phyloP scores from a whole-genome alignment of 2,329 filamentous ascomycete species.

The Leptographium galeiforme region DNA sequence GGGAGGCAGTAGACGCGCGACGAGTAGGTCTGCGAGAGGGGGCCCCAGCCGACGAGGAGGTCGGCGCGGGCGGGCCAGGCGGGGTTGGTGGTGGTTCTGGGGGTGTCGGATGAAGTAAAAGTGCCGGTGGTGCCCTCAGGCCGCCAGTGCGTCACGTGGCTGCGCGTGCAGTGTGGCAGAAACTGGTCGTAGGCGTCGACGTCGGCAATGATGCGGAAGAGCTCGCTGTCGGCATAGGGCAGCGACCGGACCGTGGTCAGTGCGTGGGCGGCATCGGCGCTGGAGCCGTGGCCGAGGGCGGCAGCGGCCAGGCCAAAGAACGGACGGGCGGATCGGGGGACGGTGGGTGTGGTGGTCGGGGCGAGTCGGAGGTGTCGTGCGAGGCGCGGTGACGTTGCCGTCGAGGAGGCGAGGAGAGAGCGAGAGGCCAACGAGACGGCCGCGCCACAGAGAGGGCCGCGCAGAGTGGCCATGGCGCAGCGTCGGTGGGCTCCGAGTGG shows the following conservation, averaged over 20 bases:
- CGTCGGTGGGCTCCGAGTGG: no score
- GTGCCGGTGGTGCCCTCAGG: no score
- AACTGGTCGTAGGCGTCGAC: constrained; percentile 73
- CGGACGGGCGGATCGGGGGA: constrained; percentile 9
- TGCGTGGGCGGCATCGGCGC: constrained; percentile 31
- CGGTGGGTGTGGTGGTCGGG: background rate
- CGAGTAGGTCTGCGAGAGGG: constrained; percentile 71
- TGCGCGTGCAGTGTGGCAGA: constrained; percentile 79
- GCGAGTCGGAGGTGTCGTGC: no score
- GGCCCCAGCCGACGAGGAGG: constrained; percentile 74
- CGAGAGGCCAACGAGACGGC: no score
- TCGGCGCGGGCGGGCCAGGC: constrained; percentile 60
- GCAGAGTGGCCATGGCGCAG: no score
- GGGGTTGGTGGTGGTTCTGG: constrained; percentile 21
- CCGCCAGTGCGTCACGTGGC: constrained; percentile 62
- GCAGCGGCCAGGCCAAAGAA: constrained; percentile 17
- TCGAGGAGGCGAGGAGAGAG: no score
- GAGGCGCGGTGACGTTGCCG: no score
- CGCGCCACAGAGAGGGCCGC: no score
- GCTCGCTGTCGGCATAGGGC: constrained; percentile 53
- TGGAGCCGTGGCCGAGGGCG: constrained; percentile 4
- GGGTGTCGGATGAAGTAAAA: background rate
- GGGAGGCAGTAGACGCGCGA: constrained; percentile 68
- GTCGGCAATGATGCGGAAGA: constrained; percentile 82
- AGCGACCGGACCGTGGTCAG: constrained; percentile 64